A percentile compares a stretch with the other conserved stretches of the same genome.
These are phyloP conservation scores for Porphyrellus cyaneotinctus DNA, from an alignment of 768 basidiomycete genomes.

Conservation along the genomic window DNA sequence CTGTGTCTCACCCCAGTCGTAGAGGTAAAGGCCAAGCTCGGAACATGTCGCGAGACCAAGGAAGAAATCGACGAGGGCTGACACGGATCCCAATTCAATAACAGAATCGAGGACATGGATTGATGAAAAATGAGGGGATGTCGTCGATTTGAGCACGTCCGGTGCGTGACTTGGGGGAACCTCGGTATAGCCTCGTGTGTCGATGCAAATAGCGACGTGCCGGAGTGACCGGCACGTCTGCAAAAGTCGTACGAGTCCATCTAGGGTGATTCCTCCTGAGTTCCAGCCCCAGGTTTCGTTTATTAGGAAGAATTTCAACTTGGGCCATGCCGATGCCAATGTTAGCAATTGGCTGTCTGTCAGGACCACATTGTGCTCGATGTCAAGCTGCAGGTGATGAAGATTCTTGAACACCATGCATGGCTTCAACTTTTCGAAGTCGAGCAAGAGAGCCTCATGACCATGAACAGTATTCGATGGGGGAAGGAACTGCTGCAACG, in stretches of 20 bases:
- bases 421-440: not conserved
- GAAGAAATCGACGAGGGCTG: not conserved
- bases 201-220: not conserved
- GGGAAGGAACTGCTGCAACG: not conserved
- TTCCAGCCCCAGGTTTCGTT: not conserved
- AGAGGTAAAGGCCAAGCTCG: not conserved
- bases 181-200: not conserved
- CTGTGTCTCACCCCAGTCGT: not conserved
- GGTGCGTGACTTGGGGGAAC: not conserved
- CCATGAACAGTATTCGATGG: not conserved
- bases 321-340: not conserved
- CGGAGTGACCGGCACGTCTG: not conserved
- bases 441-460: not conserved
- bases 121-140: not conserved
- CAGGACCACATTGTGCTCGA: not conserved
- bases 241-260: not conserved
- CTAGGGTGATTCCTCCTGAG: not conserved
- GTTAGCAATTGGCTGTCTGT: not conserved
- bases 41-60: not conserved
- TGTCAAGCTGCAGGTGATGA: not conserved
- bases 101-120: not conserved
- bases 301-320: not conserved
- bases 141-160: not conserved
- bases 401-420: not conserved
- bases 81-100: not conserved